phyloP scores from a whole-genome alignment of 2,329 filamentous ascomycete species.

The Xylaria sp. region DNA sequence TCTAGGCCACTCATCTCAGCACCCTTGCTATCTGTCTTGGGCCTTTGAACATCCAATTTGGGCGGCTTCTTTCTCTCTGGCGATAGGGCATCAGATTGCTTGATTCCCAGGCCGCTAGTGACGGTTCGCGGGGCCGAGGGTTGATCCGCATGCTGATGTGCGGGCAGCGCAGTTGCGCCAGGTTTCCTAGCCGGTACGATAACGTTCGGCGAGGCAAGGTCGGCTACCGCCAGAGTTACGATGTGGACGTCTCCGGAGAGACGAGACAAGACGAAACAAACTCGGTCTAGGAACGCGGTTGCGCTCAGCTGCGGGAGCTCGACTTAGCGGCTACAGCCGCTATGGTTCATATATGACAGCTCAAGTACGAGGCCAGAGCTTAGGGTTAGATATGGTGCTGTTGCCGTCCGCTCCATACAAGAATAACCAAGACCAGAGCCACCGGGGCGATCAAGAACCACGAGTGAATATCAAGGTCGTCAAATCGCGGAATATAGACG shows the following conservation, averaged over 20 bases:
- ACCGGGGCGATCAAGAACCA: constrained; percentile 14
- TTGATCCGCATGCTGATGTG: constrained; percentile 48
- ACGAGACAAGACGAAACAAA: constrained; percentile 24
- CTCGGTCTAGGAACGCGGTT: constrained; percentile 20
- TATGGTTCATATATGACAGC: constrained; percentile 15
- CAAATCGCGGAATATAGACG: constrained; percentile 37
- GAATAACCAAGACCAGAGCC: background rate
- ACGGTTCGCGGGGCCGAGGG: constrained; percentile 49
- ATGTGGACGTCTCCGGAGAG: constrained; percentile 43
- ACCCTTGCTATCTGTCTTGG: constrained; percentile 38
- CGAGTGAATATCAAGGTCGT: constrained; percentile 36
- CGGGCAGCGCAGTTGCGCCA: constrained; percentile 50
- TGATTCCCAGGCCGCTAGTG: constrained; percentile 44
- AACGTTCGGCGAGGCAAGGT: constrained; percentile 47
- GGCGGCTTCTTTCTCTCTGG: constrained; percentile 47
- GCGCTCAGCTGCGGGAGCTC: constrained; percentile 22
- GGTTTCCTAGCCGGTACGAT: constrained; percentile 52
- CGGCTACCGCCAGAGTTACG: constrained; percentile 54
- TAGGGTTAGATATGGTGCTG: constrained; percentile 8
- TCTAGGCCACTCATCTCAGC: constrained; percentile 44
- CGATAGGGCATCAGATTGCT: constrained; percentile 44
- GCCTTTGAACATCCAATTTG: constrained; percentile 27
- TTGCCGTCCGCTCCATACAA: constrained; percentile 6
- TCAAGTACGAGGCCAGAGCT: constrained; percentile 2
- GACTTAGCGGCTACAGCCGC: constrained; percentile 30